A percentile compares a stretch with the other conserved stretches of the same genome.
phyloP scores from a whole-genome alignment of 2,329 filamentous ascomycete genomes.

The Calonectria montana region DNA sequence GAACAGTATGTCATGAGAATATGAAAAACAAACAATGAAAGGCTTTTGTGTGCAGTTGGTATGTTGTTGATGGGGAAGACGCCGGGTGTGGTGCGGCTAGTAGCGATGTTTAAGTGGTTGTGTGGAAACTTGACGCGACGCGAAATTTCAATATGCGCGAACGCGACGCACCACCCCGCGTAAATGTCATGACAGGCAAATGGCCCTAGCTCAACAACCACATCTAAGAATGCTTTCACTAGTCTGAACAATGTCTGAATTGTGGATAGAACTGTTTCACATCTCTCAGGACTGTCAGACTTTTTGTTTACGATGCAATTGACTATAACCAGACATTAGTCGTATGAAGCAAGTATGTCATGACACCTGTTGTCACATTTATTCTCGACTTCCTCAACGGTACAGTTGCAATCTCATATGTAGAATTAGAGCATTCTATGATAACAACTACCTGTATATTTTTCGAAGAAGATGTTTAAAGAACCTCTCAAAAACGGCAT shows the following conservation, averaged over 20 bases:
- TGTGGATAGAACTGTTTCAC: not conserved
- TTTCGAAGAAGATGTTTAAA: not conserved
- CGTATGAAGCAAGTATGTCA: not conserved
- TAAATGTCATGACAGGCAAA: conserved; percentile 22
- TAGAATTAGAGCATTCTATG: not conserved
- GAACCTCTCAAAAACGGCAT: not conserved
- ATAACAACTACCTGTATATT: not conserved
- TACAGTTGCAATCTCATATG: not conserved
- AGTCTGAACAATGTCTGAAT: not conserved
- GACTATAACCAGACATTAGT: too few relatives aligned
- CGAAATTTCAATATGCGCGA: conserved; percentile 39
- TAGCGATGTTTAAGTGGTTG: conserved; percentile 36
- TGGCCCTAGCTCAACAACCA: not conserved
- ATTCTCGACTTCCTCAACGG: not conserved
- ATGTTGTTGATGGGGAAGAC: conserved; percentile 20
- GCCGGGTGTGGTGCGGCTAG: not conserved
- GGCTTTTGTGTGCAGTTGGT: not conserved
- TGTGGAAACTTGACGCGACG: conserved; percentile 48
- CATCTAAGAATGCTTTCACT: not conserved
- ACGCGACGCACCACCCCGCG: conserved; percentile 41
- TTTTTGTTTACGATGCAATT: not conserved
- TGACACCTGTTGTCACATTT: not conserved
- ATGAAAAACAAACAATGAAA: conserved; percentile 2
- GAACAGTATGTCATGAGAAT: not conserved
- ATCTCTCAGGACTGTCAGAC: not conserved